Base-by-base conservation (phyloP, 768 basidiomycete genomes). In the Pleurotus giganteus region DNA sequence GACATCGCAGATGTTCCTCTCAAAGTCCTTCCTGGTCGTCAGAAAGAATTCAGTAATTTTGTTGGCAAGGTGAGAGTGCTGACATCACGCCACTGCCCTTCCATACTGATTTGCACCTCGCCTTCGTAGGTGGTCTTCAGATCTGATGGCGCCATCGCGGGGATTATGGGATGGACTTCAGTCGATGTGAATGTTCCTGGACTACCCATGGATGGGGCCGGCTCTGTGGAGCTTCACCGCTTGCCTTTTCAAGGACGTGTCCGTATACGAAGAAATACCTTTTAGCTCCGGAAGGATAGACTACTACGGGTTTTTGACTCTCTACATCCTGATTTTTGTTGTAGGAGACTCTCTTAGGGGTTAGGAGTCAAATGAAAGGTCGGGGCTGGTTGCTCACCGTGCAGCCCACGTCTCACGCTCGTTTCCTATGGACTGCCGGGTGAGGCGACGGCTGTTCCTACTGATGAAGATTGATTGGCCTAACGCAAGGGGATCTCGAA, bases 21-120 rank as follows among this genome's bases (percentile, higher is more conserved):
- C 27, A 72, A 90, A 54, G 87, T 93, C 8, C 72, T 94, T 0
- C 89, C 90, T 0, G 89, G 91, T 4, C 79, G 91, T 39, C 80
- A 91, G 66, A 82, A 77, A 57, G 81, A 88, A 62, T 91, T 94
- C 58, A 83, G 86, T 57, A 74, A 77, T 52, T 94, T 94, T 57
- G 81, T 93, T 13, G 70, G 78, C 59, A 93, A 94, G 84, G 90
- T 89, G 32, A 21, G 65, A 28, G n/a, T 34, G n/a, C n/a, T n/a
- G n/a, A n/a, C n/a, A n/a, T n/a, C n/a, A 6, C 6, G 36, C 8
- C 60, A 58, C 7, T 11, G 23, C 12, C 27, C 26, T 27, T 57
- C 32, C 36, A 1, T 62, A 45, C 52, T 47, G 2, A 42, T 47
- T 11, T n/a, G 49, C 19, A 26, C 5, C 54, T 32, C 45, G 11